Percentiles rank a stretch among this genome's conserved stretches.
Conservation (phyloP, 2,329 filamentous ascomycete species). For the Tolypocladium ovalisporum region DNA sequence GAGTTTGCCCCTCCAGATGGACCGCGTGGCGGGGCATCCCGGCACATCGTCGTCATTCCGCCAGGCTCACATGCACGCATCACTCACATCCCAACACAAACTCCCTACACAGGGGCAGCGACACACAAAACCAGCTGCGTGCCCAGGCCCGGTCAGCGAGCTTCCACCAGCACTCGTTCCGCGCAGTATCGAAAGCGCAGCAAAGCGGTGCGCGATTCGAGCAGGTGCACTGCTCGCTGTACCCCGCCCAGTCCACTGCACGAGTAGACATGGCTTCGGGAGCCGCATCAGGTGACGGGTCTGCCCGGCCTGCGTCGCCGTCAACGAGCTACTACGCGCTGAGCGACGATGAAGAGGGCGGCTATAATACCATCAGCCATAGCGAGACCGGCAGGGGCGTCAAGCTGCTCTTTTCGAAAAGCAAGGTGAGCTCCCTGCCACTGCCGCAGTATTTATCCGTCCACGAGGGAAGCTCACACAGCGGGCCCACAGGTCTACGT, state of each 20-base stretch:
- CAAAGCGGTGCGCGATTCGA: not conserved
- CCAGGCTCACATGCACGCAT: not conserved
- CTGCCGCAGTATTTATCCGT: not conserved
- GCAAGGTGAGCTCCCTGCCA: constrained; percentile 55
- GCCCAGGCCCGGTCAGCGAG: not conserved
- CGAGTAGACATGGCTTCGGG: not conserved
- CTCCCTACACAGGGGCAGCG: not conserved
- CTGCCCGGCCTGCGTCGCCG: constrained; percentile 6
- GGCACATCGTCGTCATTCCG: not conserved
- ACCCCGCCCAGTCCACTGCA: not conserved
- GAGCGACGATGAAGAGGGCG: constrained; percentile 92
- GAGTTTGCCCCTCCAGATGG: not conserved
- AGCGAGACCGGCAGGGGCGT: constrained; percentile 69
- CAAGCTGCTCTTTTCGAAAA: constrained; percentile 90
- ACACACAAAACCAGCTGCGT: not conserved
- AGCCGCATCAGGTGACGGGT: not conserved
- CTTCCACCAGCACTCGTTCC: not conserved
- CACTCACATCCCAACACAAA: not conserved
- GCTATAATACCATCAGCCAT: constrained; percentile 88
- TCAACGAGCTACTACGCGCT: constrained; percentile 43
- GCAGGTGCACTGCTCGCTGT: not conserved
- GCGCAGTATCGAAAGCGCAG: not conserved
- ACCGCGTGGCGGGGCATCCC: not conserved
- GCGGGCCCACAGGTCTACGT: constrained; percentile 64
- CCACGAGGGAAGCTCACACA: constrained; percentile 3